phyloP scores from a whole-genome alignment of 2,329 filamentous ascomycete species.

The Colletotrichum sp. region DNA sequence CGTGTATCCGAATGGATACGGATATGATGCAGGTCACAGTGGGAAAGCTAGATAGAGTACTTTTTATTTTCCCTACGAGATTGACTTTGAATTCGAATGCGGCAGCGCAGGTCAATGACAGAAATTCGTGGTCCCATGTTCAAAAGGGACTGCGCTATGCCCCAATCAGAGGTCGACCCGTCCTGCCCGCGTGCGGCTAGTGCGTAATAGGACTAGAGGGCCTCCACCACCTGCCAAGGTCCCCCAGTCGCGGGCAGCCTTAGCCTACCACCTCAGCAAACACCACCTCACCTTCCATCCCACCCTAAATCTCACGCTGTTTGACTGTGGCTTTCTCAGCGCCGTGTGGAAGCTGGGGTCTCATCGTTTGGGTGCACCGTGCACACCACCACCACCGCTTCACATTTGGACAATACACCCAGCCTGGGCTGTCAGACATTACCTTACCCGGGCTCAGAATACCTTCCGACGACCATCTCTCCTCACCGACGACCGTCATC shows the following conservation, averaged over 20 bases:
- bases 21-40: neutral
- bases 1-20: neutral
- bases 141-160: neutral
- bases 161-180: neutral
- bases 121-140: neutral
- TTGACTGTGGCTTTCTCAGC: neutral
- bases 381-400: neutral
- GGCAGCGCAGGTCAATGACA: neutral
- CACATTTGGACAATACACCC: neutral
- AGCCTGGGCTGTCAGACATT: neutral
- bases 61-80: neutral
- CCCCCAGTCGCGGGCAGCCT: neutral
- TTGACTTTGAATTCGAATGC: neutral
- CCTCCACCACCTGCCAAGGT: neutral
- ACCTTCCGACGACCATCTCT: neutral
- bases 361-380: neutral
- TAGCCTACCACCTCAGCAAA: neutral
- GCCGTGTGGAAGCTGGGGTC: neutral
- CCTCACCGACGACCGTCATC: neutral
- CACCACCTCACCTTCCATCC: neutral
- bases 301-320: neutral
- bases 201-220: neutral
- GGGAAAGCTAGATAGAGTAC: neutral
- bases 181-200: neutral
- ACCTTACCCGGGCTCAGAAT: neutral